Evolutionary conservation across 1,284 basidiomycete genomes (phyloP), one percentile per base, ranked within the genome.

Genomic region (Trichosporon faecale): DNA sequence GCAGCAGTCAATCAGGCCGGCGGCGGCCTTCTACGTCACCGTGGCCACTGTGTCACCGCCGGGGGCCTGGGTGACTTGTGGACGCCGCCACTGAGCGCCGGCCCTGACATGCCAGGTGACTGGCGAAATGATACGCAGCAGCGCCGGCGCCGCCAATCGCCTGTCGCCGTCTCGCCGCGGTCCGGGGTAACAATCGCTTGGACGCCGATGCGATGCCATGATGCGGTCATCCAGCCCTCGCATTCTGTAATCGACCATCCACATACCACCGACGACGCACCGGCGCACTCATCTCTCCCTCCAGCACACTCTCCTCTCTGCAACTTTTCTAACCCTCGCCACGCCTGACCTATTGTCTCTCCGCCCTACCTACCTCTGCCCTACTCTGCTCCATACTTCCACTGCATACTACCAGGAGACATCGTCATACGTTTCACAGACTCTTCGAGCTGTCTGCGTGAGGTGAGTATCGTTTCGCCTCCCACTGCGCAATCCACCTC

Each of bases 181-280:
- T 52, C 44, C 49, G 14, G 7, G 49, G 49, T 25, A 21, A 25
- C 49, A 52, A 52, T 52, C 49, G 21, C 21, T 52, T 23, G 49
- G 49, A 52, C 25, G 49, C 49, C 49, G 49, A 52, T 44, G 40
- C n/a, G 18, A 12, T 44, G 40, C 40, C 40, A 16, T 44, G 16
- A 52, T 52, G 49, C 49, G 49, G 49, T 52, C 49, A 52, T 52
- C n/a, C n/a, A n/a, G n/a, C n/a, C n/a, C n/a, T n/a, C n/a, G n/a
- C 49, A 21, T 52, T 52, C 49, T 52, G 49, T 52, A 52, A 52
- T 52, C 49, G 49, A 25, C 25, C 49, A 5, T 52, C 49, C 49
- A 52, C 23, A 52, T 52, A 52, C 49, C 49, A 52, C 9, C 21
- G 23, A 7, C 6, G 18, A 14, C 40, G 18, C 40, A 8, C n/a